phyloP scores from a whole-genome alignment of 371 early-diverging fungal genomes.

The Rhizopus arrhizus region DNA sequence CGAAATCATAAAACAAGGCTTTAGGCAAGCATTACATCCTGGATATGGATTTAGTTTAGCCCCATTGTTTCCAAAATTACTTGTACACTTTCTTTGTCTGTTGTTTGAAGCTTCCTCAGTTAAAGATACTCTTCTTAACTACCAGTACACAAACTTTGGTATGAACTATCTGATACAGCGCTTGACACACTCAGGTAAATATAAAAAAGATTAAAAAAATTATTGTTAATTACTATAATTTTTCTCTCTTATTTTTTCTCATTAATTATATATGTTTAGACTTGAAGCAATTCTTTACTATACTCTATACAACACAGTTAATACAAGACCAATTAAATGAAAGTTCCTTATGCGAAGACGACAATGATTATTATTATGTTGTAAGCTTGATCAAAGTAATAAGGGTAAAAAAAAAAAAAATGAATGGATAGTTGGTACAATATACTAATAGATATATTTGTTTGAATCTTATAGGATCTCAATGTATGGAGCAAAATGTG shows the following conservation, averaged over 20 bases:
- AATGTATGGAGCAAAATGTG: too few species aligned
- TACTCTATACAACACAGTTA: conserved; percentile 7
- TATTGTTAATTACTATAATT: too few species aligned
- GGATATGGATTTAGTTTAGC: conserved; percentile 14
- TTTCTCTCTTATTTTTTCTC: not conserved
- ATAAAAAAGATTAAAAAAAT: not conserved
- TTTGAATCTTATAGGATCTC: too few species aligned
- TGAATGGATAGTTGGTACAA: not conserved
- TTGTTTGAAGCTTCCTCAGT: conserved; percentile 20
- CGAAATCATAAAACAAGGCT: conserved; percentile 11
- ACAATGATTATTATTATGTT: conserved; percentile 9
- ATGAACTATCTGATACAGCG: not conserved
- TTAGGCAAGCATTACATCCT: conserved; percentile 27
- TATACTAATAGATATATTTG: not conserved
- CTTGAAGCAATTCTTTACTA: conserved; percentile 5
- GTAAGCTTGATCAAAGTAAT: conserved; percentile 15
- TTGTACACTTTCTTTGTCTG: conserved; percentile 23
- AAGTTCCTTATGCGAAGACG: not conserved
- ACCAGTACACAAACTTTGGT: not conserved
- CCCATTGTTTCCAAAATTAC: conserved; percentile 23
- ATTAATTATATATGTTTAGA: not conserved
- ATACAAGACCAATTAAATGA: not conserved
- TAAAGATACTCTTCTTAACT: not conserved
- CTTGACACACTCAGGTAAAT: not conserved
- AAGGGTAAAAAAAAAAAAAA: conserved; percentile 12